Evolutionary conservation across 176 grass and related monocot species (phyloP).

Genomic region (Puccinellia tenuiflora): DNA sequence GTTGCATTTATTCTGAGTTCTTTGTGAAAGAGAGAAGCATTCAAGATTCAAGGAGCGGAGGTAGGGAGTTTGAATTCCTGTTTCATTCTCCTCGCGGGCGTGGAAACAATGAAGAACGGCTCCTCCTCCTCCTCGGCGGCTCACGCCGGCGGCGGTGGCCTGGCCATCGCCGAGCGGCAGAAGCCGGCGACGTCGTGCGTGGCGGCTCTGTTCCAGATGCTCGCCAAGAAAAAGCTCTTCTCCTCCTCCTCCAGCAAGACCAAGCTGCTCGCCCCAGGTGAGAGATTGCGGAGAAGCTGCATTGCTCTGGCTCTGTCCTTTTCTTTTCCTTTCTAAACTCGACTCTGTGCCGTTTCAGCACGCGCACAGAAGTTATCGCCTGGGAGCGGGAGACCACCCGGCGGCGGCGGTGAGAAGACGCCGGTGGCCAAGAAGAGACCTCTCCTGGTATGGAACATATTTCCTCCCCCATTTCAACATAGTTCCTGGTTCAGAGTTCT

Average conservation of each 20-base stretch:
- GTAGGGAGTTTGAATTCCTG: neutral
- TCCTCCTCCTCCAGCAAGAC: conserved; percentile 44
- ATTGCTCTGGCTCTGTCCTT: neutral
- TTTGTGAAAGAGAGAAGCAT: neutral
- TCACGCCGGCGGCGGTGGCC: too few species aligned
- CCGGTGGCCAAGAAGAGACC: conserved; percentile 14
- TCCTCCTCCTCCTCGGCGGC: neutral
- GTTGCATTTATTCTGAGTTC: conserved; percentile 17
- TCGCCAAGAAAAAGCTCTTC: conserved; percentile 54
- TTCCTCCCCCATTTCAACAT: neutral
- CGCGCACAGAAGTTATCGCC: conserved; percentile 24
- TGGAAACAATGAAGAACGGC: conserved; percentile 25
- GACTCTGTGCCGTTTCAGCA: conserved; percentile 9
- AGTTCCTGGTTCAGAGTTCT: neutral
- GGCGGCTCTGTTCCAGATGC: conserved; percentile 48
- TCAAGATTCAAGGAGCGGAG: conserved; percentile 21
- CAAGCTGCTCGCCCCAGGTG: conserved; percentile 51
- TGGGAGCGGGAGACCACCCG: conserved; percentile 1
- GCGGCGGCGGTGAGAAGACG: conserved; percentile 3
- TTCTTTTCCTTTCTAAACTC: neutral
- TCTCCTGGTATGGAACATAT: conserved; percentile 14
- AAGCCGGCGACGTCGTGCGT: conserved; percentile 52
- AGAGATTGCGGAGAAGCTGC: conserved; percentile 6
- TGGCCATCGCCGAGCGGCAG: conserved; percentile 47
- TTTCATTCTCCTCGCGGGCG: neutral